Evolutionary conservation across 2,329 filamentous ascomycete species (phyloP), one percentile per base, ranked within the genome.

Genomic region (Colletotrichum cordylinicola): DNA sequence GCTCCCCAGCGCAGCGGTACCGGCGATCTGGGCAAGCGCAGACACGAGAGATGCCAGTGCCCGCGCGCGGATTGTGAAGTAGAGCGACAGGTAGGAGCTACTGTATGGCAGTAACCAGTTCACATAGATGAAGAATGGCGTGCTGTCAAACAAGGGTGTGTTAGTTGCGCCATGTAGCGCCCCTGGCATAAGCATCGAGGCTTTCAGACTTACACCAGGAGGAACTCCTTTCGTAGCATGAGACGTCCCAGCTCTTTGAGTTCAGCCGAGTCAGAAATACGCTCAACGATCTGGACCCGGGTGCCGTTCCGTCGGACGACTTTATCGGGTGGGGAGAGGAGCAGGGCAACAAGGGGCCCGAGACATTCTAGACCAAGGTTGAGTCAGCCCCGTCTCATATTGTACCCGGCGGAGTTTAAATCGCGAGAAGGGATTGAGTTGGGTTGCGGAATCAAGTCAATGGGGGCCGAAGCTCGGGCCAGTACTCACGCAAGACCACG

Each of bases 311-410:
- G 70, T 43, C 82, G 77, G 33, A 79, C 77, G 4, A 82, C 78
- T 69, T 82, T 82, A 18, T 81, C 78, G 2, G 82, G 81, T 4
- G 78, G 78, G 9, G 79, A 81, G 4, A 82, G 68, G n/a, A 81
- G 72, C 16, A 83, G 72, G 4, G 79, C 80, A 8, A 82, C 72
- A 6, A 80, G 78, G 1, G 78, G 77, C 1, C 78, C 82, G 29
- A 82, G 61, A 48, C 80, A 81, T 61, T 82, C 74, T 74, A 18
- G 6, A 16, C 8, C 12, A 35, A 58, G n/a, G 35, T 71, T 56
- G 29, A 70, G 70, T 67, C 37, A 74, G 61, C n/a, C 9, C 27
- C 21, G 72, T 74, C 60, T 60, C 60, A 31, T 37, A 27, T 27
- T 48, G 37, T 75, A 18, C 35, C 61, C 55, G 61, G 16, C 52